Percentiles rank a stretch among this genome's conserved stretches.
Conservation (phyloP, 129 eudicot genomes). For the Lactuca sativa region DNA sequence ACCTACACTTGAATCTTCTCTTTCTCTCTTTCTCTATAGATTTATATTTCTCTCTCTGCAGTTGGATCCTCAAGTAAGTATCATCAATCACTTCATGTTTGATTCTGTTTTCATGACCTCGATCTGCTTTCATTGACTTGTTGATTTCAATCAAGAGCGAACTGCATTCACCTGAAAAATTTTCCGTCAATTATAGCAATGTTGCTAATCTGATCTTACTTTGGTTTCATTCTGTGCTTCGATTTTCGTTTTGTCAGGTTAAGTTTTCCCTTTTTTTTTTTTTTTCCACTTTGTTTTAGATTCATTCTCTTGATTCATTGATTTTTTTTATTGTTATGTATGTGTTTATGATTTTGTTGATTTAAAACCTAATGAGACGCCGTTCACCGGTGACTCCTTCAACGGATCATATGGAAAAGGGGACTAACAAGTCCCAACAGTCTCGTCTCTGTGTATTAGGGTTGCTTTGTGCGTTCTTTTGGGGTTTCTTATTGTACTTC, state of each 20-base stretch:
- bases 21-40: neutral
- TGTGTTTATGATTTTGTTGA: constrained; percentile 17
- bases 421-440: constrained; percentile 44
- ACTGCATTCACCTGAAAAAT: constrained; percentile 4
- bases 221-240: neutral
- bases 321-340: neutral
- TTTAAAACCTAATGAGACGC: constrained; percentile 68
- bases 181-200: constrained; percentile 6
- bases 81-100: constrained; percentile 24
- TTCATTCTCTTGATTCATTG: neutral
- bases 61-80: constrained; percentile 20
- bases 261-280: too few species aligned
- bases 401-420: constrained; percentile 69
- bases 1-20: neutral
- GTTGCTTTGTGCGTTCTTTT: constrained; percentile 60
- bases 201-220: neutral
- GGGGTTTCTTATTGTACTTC: constrained; percentile 73
- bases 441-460: constrained; percentile 69
- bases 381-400: constrained; percentile 46
- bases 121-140: constrained; percentile 17
- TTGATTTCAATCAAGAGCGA: constrained; percentile 9
- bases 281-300: neutral
- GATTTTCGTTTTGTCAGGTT: neutral
- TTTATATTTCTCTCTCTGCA: constrained; percentile 3
- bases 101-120: constrained; percentile 11